Percentiles rank a stretch among this genome's conserved stretches.
phyloP scores from a whole-genome alignment of 257 asterid genomes.

The Fraxinus anomala region DNA sequence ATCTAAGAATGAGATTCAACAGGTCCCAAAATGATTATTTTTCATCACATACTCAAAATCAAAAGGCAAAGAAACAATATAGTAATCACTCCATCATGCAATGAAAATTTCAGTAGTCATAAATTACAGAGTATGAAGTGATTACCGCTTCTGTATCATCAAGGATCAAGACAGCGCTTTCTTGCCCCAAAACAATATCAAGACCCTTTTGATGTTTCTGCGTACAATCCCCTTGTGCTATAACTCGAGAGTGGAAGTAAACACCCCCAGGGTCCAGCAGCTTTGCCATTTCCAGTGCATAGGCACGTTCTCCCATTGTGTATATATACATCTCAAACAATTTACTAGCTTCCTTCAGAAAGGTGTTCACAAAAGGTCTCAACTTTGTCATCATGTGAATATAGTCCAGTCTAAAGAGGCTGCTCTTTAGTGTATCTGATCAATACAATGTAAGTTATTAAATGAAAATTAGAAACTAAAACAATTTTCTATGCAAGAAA shows the following conservation, averaged over 20 bases:
- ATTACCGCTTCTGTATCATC: slow-evolving; percentile 92
- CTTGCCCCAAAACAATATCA: slow-evolving; percentile 88
- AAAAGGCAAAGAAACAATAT: slow-evolving; percentile 1
- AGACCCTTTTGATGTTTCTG: slow-evolving; percentile 83
- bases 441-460: slow-evolving; percentile 29
- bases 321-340: slow-evolving; percentile 90
- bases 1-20: slow-evolving; percentile 3
- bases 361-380: slow-evolving; percentile 82
- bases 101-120: neutral
- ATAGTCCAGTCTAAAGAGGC: slow-evolving; percentile 61
- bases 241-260: slow-evolving; percentile 77
- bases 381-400: slow-evolving; percentile 95
- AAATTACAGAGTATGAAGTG: slow-evolving; percentile 17
- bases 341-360: slow-evolving; percentile 70
- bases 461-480: slow-evolving; percentile 9
- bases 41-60: neutral
- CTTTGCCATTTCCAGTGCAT: slow-evolving; percentile 85
- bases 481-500: slow-evolving; percentile 2
- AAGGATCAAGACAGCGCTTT: slow-evolving; percentile 83
- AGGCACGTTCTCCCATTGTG: slow-evolving; percentile 94
- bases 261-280: slow-evolving; percentile 74
- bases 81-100: neutral
- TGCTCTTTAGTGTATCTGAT: slow-evolving; percentile 61
- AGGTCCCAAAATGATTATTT: neutral
- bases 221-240: slow-evolving; percentile 86